These are phyloP conservation scores for Pseudocercospora fijiensis DNA, from an alignment of 2,329 filamentous ascomycete species.

Conservation along the genomic window DNA sequence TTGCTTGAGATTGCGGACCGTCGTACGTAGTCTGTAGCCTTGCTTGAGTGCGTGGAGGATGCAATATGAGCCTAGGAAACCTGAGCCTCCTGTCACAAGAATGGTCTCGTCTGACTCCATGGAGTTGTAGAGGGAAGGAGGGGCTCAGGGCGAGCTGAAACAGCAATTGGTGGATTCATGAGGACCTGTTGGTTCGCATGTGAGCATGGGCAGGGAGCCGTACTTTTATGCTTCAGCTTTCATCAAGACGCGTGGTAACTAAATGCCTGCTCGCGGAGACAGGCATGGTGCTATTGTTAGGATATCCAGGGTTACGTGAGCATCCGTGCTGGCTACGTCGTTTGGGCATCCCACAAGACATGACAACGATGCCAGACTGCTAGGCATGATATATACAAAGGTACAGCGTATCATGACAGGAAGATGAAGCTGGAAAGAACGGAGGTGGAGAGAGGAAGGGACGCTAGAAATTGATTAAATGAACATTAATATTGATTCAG, in stretches of 20 bases:
- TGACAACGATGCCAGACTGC: background rate
- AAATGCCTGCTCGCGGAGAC: background rate
- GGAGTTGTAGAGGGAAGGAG: background rate
- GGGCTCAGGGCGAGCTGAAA: background rate
- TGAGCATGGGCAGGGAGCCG: background rate
- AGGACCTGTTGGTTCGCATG: background rate
- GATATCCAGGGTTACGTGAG: background rate
- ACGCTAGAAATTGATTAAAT: too few relatives aligned
- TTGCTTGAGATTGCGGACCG: conserved; percentile 30
- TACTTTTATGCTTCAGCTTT: background rate
- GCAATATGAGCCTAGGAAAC: conserved; percentile 43
- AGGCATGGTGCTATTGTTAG: background rate
- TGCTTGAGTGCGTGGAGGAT: conserved; percentile 31
- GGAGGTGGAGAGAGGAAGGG: too few relatives aligned
- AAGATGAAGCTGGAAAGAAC: too few relatives aligned
- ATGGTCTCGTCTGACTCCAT: conserved; percentile 31
- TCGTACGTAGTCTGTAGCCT: conserved; percentile 37
- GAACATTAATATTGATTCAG: too few relatives aligned
- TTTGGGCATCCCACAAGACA: background rate
- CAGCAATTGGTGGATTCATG: background rate
- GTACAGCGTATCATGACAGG: background rate
- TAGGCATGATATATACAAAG: background rate
- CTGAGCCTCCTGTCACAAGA: conserved; percentile 53
- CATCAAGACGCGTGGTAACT: background rate
- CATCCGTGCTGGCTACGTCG: background rate